Conservation (phyloP, 2,329 filamentous ascomycete genomes). For the Davidsoniella australis region DNA sequence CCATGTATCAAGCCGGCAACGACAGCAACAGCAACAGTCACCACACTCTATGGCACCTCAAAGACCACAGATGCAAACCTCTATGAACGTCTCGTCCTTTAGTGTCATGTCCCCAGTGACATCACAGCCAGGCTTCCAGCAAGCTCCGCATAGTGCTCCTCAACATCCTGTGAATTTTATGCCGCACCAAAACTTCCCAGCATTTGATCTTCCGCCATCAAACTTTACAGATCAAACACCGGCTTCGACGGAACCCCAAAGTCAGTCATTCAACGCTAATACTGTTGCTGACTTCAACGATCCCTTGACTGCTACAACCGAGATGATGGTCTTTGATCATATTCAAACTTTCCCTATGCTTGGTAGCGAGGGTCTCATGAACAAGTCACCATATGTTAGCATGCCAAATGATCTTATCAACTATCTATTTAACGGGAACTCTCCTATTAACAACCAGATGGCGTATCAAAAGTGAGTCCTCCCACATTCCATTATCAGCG, state of each 20-base stretch:
- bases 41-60: slow-evolving; percentile 4
- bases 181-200: slow-evolving; percentile 42
- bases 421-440: slow-evolving; percentile 52
- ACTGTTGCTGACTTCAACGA: slow-evolving; percentile 6
- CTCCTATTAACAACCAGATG: slow-evolving; percentile 15
- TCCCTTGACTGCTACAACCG: slow-evolving; percentile 18
- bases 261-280: slow-evolving; percentile 13
- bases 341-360: slow-evolving; percentile 71
- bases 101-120: slow-evolving; percentile 36
- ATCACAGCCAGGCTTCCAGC: slow-evolving; percentile 29
- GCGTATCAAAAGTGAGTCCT: slow-evolving; percentile 14
- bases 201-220: slow-evolving; percentile 45
- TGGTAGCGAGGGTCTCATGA: slow-evolving; percentile 58
- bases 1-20: neutral
- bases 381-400: slow-evolving; percentile 67
- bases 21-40: slow-evolving; percentile 2
- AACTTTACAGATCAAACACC: slow-evolving; percentile 25
- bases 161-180: slow-evolving; percentile 35
- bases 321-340: slow-evolving; percentile 44
- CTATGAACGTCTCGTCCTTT: slow-evolving; percentile 25
- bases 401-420: slow-evolving; percentile 78
- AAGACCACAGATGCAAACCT: neutral
- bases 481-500: too few species aligned
- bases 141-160: slow-evolving; percentile 21
- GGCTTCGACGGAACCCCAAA: neutral